Percentiles rank a stretch among this genome's conserved stretches.
These are phyloP conservation scores for Zygotorulaspora sp. DNA, from an alignment of 805 yeast genomes.

Conservation along the genomic window DNA sequence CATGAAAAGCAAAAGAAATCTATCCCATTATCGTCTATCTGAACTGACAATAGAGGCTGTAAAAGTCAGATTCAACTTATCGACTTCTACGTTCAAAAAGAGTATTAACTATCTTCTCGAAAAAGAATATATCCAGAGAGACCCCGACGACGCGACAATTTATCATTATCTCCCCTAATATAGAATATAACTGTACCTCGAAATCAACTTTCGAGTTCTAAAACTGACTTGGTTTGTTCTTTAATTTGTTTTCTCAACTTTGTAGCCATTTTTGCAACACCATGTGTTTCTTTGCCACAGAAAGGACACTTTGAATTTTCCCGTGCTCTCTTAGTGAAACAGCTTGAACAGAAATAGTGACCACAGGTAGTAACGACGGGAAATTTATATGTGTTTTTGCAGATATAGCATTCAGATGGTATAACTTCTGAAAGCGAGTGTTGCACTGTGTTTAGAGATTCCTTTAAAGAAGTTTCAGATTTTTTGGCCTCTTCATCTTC, in stretches of 20 bases:
- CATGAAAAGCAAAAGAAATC: constrained; percentile 69
- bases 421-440: constrained; percentile 29
- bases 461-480: constrained; percentile 30
- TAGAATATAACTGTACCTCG: neutral
- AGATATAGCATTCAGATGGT: constrained; percentile 61
- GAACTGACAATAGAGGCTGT: constrained; percentile 60
- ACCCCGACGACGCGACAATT: constrained; percentile 50
- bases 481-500: constrained; percentile 25
- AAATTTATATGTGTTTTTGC: constrained; percentile 47
- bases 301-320: constrained; percentile 45
- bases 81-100: constrained; percentile 60
- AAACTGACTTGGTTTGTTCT: constrained; percentile 11
- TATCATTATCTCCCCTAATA: constrained; percentile 36
- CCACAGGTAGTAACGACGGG: constrained; percentile 60
- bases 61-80: constrained; percentile 61
- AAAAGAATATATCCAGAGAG: constrained; percentile 75
- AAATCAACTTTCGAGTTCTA: too few relatives aligned
- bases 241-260: constrained; percentile 31
- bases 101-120: constrained; percentile 73
- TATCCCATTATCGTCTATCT: constrained; percentile 62
- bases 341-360: constrained; percentile 60
- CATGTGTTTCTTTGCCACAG: constrained; percentile 59
- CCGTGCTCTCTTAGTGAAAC: constrained; percentile 49
- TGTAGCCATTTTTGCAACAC: constrained; percentile 52
- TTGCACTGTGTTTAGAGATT: constrained; percentile 23